phyloP scores from a whole-genome alignment of 2,329 filamentous ascomycete genomes.

The Ceratocystis eucalypticola region DNA sequence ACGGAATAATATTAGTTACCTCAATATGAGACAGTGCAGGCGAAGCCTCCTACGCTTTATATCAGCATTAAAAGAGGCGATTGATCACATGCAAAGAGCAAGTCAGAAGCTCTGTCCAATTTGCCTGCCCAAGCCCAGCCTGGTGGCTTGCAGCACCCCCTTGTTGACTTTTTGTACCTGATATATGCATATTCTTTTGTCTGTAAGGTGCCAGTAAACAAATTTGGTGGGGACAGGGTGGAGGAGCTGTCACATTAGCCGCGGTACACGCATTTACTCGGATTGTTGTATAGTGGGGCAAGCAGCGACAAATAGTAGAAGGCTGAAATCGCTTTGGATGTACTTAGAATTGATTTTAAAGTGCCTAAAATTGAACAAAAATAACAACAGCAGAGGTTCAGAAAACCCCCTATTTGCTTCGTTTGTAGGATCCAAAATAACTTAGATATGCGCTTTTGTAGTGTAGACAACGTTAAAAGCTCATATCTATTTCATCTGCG shows the following conservation, averaged over 20 bases:
- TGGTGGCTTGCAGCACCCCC: not conserved
- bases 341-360: not conserved
- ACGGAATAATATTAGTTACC: not conserved
- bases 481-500: too few relatives aligned
- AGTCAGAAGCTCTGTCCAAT: not conserved
- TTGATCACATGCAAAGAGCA: constrained; percentile 1
- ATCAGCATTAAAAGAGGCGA: not conserved
- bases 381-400: not conserved
- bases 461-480: not conserved
- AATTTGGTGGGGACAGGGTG: not conserved
- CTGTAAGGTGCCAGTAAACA: not conserved
- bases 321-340: not conserved
- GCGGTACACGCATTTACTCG: not conserved
- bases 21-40: not conserved
- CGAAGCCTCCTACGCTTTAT: not conserved
- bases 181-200: not conserved
- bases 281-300: not conserved
- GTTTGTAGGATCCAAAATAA: not conserved
- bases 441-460: not conserved
- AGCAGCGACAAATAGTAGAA: not conserved
- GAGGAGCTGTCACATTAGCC: not conserved
- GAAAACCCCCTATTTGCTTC: not conserved
- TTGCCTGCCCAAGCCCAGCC: not conserved
- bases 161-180: not conserved
- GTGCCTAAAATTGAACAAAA: not conserved